A percentile compares a stretch with the other conserved stretches of the same genome.
Conservation (phyloP, 148 eudicot species). For the Amaranthus palmeri region DNA sequence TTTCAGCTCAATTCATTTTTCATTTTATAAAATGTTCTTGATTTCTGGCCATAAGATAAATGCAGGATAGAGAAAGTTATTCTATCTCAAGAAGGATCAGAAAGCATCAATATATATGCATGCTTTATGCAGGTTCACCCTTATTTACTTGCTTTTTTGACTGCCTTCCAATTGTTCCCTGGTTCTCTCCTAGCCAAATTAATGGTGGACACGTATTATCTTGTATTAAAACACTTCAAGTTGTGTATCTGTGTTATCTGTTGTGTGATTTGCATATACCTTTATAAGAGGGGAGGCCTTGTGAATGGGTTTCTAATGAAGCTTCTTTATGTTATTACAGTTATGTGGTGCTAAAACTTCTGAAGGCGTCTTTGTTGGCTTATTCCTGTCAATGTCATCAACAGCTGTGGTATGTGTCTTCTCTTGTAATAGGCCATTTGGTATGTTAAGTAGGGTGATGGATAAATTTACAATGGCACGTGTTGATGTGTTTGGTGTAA, state of each 20-base stretch:
- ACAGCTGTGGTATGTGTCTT: constrained; percentile 76
- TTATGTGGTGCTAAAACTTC: constrained; percentile 79
- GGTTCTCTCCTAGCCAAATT: not conserved
- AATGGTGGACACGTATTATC: not conserved
- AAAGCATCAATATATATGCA: not conserved
- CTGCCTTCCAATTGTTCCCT: not conserved
- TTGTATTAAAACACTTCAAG: not conserved
- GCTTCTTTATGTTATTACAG: constrained; percentile 42
- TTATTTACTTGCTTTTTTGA: not conserved
- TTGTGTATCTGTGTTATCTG: not conserved
- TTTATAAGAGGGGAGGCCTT: not conserved
- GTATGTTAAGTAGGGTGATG: not conserved
- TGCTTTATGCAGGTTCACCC: not conserved
- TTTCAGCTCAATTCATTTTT: not conserved
- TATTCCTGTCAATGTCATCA: constrained; percentile 87
- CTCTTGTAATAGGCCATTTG: not conserved
- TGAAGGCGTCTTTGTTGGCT: constrained; percentile 86
- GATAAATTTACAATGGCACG: not conserved
- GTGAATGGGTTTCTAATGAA: constrained; percentile 13
- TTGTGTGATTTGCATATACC: not conserved
- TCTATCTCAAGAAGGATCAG: not conserved
- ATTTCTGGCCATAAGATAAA: not conserved
- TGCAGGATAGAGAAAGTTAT: not conserved
- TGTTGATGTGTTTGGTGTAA: not conserved
- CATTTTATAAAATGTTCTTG: not conserved